Base-by-base conservation (phyloP, 495 filamentous ascomycete genomes). In the Annulohypoxylon moriforme region DNA sequence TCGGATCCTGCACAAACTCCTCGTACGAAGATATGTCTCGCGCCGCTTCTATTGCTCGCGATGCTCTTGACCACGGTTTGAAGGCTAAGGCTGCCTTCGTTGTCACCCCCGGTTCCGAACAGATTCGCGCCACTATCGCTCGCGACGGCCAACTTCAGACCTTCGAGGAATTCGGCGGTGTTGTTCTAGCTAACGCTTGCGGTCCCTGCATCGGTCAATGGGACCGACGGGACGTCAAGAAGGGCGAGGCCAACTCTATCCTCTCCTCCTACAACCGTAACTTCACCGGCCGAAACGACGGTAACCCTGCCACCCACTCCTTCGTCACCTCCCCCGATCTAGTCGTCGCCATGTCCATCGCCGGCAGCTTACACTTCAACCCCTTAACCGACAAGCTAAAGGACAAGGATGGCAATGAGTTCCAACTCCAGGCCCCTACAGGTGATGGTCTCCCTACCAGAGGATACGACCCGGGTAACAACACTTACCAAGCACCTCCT, bases 21-120 rank as follows among this genome's bases (percentile, higher is more conserved):
- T 98, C 94, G 27, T 99, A 99, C 81, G 96, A 99, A 86, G 96
- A 99, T 78, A 98, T 99, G 96, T 92, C 90, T 74, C 93, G 96
- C 71, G 92, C 89, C 76, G 96, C 96, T 60, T 93, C 94, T 34
- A 98, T 99, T 80, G 96, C 95, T 56, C 93, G 90, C 64, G 94
- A 99, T 81, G 96, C 96, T 73, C 87, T 98, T 64, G 82, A 94
- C 84, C 95, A 98, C 79, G 96, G 96, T 70, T 68, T 98, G 78
- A 98, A 97, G 87, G 88, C 96, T 73, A 97, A 97, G 89, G 86
- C 93, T 76, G 84, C 92, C 75, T 98, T 98, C 86, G 93, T 92
- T 76, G 92, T 99, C 70, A 98, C 96, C 67, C 96, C 96, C 63
- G 96, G 96, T 78, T 97, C 94, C 56, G 96, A 99, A 86, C 96